Evolutionary conservation across 805 yeast genomes (phyloP), one percentile per base, ranked within the genome.

Genomic region (Hanseniaspora clermontiae): DNA sequence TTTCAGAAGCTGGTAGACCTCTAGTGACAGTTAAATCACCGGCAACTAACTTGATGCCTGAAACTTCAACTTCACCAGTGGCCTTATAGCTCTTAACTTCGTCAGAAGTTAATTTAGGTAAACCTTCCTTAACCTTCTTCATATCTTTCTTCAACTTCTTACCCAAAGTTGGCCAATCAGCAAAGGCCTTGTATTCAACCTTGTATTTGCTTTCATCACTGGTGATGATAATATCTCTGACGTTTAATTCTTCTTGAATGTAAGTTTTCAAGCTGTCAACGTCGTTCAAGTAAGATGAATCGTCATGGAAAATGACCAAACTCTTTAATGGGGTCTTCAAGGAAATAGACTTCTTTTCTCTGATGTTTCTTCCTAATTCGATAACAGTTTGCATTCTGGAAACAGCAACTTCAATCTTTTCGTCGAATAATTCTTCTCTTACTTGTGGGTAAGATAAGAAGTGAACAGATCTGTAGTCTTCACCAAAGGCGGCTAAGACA

Each of bases 101-200:
- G 15, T 76, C 85, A 11, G 97, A 84, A 20, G 91, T 73, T 52
- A 93, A 79, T 10, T 66, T 67, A 61, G 97, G 97, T 63, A 93
- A 78, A 17, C 95, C 97, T 66, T 83, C 95, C 78, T 91, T 95
- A 59, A 93, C 98, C 70, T 81, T 83, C 74, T 86, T 88, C 60
- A 87, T 95, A 65, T 90, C 97, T 68, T 83, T 82, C 81, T 89
- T 91, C 72, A 93, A 80, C 73, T 93, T 93, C 78, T 91, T 93
- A 74, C 99, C 99, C 63, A 93, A 78, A 20, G 89, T 87, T 58
- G 97, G 96, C 98, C 99, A 93, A 75, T 93, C 99, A 50, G 98
- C 98, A 70, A 87, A 95, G 45, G 91, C 97, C 61, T 79, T 81
- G 76, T 90, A 91, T 68, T 84, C 86, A 60, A 93, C 97, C 65